Evolutionary conservation across 2,329 filamentous ascomycete species (phyloP), one percentile per base, ranked within the genome.

Genomic region (Ceratocystis destructans): DNA sequence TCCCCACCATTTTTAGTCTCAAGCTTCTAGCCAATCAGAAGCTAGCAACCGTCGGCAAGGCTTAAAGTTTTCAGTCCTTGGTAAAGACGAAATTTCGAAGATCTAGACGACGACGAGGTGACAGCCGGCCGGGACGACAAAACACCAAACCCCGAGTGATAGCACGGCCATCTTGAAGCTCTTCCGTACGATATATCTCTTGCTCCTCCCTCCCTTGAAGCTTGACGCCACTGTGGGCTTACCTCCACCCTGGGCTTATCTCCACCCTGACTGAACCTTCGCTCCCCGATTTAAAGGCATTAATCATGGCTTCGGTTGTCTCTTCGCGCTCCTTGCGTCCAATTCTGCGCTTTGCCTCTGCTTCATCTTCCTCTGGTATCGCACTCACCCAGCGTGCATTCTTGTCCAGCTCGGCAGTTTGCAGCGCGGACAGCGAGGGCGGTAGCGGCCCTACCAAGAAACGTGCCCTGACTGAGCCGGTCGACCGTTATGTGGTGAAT

Each of bases 31-130:
- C 65, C 65, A 66, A 66, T 66, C 59, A 63, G 33, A 20, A 46
- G 59, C n/a, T 7, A 25, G 31, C 4, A 57, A 45, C 62, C 28
- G 15, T 28, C 4, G 20, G 33, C 55, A 37, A 65, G 46, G 41
- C 50, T 61, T 59, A 64, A 67, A 64, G 61, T 64, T 67, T 67
- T 67, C 62, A 61, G 53, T 48, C 31, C 66, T 61, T 41, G 25
- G 25, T 28, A n/a, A 57, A n/a, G 53, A 33, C 53, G 17, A 33
- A 6, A 7, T 12, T 31, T 31, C 3, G 53, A 59, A 17, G 55
- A 37, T 59, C 31, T 46, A 20, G 37, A 5, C 45, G 59, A 62
- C 37, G 55, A 59, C 28, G 25, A 31, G 55, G 33, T 31, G 45
- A 31, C 15, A 33, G 25, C 62, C 62, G 62, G 62, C 45, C 25